phyloP scores from a whole-genome alignment of 2,329 filamentous ascomycete genomes.

The Sclerotinia sclerotiorum region DNA sequence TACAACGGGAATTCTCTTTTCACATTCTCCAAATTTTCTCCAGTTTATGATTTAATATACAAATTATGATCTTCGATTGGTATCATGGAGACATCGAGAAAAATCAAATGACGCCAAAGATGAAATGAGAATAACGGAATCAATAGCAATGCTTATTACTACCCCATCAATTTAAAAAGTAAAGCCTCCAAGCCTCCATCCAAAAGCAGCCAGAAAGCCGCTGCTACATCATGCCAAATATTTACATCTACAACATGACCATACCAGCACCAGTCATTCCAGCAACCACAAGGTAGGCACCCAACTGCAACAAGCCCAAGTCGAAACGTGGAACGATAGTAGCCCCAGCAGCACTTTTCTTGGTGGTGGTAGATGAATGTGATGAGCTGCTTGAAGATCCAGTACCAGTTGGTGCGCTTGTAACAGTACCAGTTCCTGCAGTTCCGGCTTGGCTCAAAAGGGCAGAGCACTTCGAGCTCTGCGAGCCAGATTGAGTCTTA shows the following conservation, averaged over 20 bases:
- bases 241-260: constrained; percentile 51
- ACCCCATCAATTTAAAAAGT: constrained; percentile 6
- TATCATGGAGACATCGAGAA: background rate
- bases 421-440: constrained; percentile 57
- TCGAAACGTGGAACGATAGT: constrained; percentile 48
- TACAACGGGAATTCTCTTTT: background rate
- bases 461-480: constrained; percentile 54
- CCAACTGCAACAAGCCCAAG: constrained; percentile 48
- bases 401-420: constrained; percentile 46
- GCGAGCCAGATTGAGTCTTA: constrained; percentile 49
- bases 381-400: constrained; percentile 35
- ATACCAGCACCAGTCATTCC: constrained; percentile 54
- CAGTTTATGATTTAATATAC: constrained; percentile 22
- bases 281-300: constrained; percentile 51
- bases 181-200: background rate
- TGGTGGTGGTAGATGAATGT: constrained; percentile 27
- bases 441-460: constrained; percentile 64
- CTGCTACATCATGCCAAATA: background rate
- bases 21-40: background rate
- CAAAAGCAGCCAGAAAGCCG: constrained; percentile 1
- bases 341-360: constrained; percentile 43
- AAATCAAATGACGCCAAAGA: background rate
- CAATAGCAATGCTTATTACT: constrained; percentile 2
- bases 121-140: background rate
- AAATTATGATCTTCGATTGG: constrained; percentile 18